These are phyloP conservation scores for Hypoxylon crocopeplum DNA, from an alignment of 495 filamentous ascomycete species.

Conservation along the genomic window DNA sequence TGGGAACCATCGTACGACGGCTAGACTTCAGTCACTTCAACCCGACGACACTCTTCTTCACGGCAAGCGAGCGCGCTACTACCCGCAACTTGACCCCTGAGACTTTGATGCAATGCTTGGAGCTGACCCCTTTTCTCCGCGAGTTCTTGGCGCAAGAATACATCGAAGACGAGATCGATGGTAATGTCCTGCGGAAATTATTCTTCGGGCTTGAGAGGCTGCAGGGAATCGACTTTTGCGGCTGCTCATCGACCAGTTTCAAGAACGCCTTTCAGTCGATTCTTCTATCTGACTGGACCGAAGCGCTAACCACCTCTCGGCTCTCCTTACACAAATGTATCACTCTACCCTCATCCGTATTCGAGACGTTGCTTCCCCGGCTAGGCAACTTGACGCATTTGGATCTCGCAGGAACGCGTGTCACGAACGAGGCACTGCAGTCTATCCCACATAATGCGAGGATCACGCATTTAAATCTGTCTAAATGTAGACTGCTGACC, in stretches of 20 bases:
- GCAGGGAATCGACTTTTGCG: slow-evolving; percentile 79
- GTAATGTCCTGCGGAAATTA: slow-evolving; percentile 72
- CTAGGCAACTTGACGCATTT: slow-evolving; percentile 76
- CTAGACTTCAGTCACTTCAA: slow-evolving; percentile 92
- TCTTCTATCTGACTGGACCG: slow-evolving; percentile 51
- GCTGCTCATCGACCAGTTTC: slow-evolving; percentile 75
- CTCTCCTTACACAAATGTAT: slow-evolving; percentile 85
- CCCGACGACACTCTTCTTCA: slow-evolving; percentile 79
- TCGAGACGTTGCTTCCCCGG: slow-evolving; percentile 74
- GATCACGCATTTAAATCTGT: slow-evolving; percentile 82
- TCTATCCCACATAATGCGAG: slow-evolving; percentile 74
- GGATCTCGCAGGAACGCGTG: slow-evolving; percentile 79
- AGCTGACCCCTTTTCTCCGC: slow-evolving; percentile 76
- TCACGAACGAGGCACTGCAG: slow-evolving; percentile 74
- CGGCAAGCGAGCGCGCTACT: slow-evolving; percentile 77
- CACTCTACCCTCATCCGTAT: slow-evolving; percentile 70
- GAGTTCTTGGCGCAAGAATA: slow-evolving; percentile 87
- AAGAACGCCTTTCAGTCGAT: slow-evolving; percentile 59
- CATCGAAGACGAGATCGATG: slow-evolving; percentile 77
- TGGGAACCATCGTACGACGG: slow-evolving; percentile 80
- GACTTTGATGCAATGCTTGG: slow-evolving; percentile 77
- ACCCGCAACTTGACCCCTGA: slow-evolving; percentile 81
- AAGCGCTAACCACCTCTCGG: slow-evolving; percentile 65
- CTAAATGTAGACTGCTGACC: slow-evolving; percentile 75
- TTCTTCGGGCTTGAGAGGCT: slow-evolving; percentile 76